These are phyloP conservation scores for Boletus sp. DNA, from an alignment of 768 basidiomycete genomes.

Conservation along the genomic window DNA sequence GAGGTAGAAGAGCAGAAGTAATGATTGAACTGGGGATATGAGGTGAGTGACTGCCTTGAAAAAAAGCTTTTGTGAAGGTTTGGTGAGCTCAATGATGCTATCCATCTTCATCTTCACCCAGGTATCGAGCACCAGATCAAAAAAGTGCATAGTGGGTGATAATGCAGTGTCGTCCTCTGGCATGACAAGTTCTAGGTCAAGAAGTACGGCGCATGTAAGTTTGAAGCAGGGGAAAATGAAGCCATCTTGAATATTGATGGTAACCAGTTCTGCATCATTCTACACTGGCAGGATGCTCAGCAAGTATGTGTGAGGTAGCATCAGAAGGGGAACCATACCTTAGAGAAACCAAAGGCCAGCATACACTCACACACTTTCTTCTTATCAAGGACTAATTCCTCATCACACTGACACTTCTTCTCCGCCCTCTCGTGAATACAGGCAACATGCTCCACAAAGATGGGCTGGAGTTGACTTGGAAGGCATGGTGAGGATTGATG, in stretches of 20 bases:
- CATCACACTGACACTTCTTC: background rate
- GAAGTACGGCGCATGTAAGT: background rate
- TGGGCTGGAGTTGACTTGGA: background rate
- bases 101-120: no score
- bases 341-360: background rate
- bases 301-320: no score
- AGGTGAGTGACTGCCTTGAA: no score
- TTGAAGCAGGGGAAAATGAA: background rate
- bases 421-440: background rate
- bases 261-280: background rate
- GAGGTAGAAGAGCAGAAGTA: no score
- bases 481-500: background rate
- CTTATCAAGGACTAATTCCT: background rate
- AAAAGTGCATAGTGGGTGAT: no score
- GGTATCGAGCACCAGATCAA: no score
- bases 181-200: background rate
- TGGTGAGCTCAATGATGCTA: no score
- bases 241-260: background rate
- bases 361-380: background rate
- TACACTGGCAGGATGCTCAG: background rate
- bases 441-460: background rate
- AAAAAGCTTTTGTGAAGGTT: no score
- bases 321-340: background rate
- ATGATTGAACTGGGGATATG: no score
- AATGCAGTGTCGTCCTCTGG: no score